phyloP scores from a whole-genome alignment of 2,329 filamentous ascomycete genomes.

The Fusarium scirpi region DNA sequence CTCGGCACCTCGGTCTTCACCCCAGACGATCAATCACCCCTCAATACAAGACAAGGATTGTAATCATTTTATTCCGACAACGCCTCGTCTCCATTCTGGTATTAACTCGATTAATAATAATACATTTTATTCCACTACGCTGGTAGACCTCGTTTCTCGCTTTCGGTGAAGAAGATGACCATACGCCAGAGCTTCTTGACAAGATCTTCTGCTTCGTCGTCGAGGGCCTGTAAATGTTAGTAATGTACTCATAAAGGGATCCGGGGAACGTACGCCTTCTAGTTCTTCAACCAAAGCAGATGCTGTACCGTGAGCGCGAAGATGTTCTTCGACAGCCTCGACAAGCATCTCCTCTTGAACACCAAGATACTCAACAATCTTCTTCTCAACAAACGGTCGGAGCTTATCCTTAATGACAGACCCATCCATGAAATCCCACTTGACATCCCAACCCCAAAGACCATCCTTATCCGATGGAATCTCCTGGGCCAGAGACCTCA shows the following conservation, averaged over 20 bases:
- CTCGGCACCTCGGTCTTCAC: constrained; percentile 47
- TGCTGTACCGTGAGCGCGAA: constrained; percentile 80
- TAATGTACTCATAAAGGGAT: constrained; percentile 1
- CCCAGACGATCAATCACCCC: constrained; percentile 27
- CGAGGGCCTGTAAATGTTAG: constrained; percentile 73
- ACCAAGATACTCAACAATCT: constrained; percentile 95
- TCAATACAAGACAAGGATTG: constrained; percentile 13
- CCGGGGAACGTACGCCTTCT: constrained; percentile 74
- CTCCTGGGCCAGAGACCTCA: constrained; percentile 84
- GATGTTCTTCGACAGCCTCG: constrained; percentile 89
- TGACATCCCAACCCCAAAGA: constrained; percentile 91
- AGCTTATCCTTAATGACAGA: constrained; percentile 85
- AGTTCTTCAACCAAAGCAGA: constrained; percentile 85
- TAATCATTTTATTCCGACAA: constrained; percentile 23
- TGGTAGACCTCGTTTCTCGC: constrained; percentile 88
- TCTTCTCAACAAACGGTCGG: constrained; percentile 95
- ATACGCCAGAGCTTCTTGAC: constrained; percentile 98
- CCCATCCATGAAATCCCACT: constrained; percentile 92
- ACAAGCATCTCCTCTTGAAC: constrained; percentile 97
- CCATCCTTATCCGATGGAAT: constrained; percentile 89
- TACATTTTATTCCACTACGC: constrained; percentile 58
- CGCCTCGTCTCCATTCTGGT: constrained; percentile 23
- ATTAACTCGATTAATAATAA: constrained; percentile 32
- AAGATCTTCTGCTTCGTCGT: constrained; percentile 92
- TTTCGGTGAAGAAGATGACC: constrained; percentile 97